Evolutionary conservation across 2,329 filamentous ascomycete genomes (phyloP), one percentile per base, ranked within the genome.

Genomic region (Hypoxylon sp.): DNA sequence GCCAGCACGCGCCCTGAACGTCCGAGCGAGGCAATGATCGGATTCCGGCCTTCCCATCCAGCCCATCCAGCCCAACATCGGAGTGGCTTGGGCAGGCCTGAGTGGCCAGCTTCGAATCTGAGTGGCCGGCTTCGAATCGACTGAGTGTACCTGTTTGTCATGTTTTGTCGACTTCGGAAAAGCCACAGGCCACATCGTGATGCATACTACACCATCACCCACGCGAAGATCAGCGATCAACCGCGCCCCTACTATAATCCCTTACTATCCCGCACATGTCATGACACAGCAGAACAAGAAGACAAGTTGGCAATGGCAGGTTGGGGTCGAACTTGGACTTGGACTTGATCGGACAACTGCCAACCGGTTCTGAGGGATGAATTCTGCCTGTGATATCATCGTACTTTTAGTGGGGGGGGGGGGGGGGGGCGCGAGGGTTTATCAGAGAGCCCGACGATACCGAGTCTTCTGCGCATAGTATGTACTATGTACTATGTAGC

Each of bases 21-120:
- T n/a, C n/a, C n/a, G n/a, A 10, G 42, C 48, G 20, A 18, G 56
- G 60, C 43, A 63, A 63, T 63, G 60, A 63, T 63, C 60, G 42
- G 60, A 60, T 31, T 24, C 40, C 46, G 38, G 60, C 57, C 55
- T 56, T 46, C 59, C 56, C 47, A 58, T 33, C 27, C 47, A 20
- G 26, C 37, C 29, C n/a, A n/a, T n/a, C n/a, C n/a, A n/a, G n/a
- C n/a, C 37, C 29, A 46, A 17, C 27, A 56, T 29, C 31, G 47
- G 45, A 49, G 49, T 45, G 46, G 26, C 29, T 26, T 40, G 15
- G 31, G 18, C 38, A n/a, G 35, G 38, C 43, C 48, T 13, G 42
- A 42, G n/a, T n/a, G n/a, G n/a, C n/a, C n/a, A n/a, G n/a, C n/a
- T n/a, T n/a, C n/a, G n/a, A n/a, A n/a, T n/a, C n/a, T n/a, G n/a